Evolutionary conservation across 257 asterid species (phyloP), one percentile per base, ranked within the genome.

Genomic region (Ilex aquifolium): DNA sequence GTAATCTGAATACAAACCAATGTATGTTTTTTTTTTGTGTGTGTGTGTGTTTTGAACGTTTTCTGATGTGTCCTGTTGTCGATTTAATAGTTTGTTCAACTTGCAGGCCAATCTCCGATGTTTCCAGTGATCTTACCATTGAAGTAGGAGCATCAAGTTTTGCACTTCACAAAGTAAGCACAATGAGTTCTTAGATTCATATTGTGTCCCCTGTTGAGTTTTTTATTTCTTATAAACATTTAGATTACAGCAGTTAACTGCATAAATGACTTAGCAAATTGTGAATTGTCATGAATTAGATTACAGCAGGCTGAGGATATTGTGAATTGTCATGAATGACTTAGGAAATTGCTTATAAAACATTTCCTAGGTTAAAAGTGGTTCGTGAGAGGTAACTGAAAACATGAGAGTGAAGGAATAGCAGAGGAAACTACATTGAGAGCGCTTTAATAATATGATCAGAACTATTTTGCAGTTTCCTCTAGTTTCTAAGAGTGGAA

Each of bases 71-170:
- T 27, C 32, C 46, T 40, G 32, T 56, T 40, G 16, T 21, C 7
- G 8, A 50, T 67, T 51, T 65, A 61, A 60, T 39, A 39, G 15
- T 13, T 17, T 1, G 54, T 66, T 56, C n/a, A 10, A 29, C 50
- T 72, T 80, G 74, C 95, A 92, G 99, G 99, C 96, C 99, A 6
- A 82, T 87, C 72, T 92, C 99, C 31, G 97, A 92, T 63, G 97
- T 89, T 73, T 85, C 99, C 11, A 92, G 99, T 65, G 99, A 92
- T 77, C 95, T 92, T 12, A 76, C 95, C 57, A 76, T 92, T 64
- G 99, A 92, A 64, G 86, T 89, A 11, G 95, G 97, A 50, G 66
- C 87, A 55, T 75, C 90, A 60, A 80, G 82, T 57, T 92, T 87
- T 69, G 82, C 95, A 8, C 97, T 92, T 71, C 97, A 92, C 78